These are phyloP conservation scores for Tephrocybe sp. DNA, from an alignment of 768 basidiomycete species.

Conservation along the genomic window DNA sequence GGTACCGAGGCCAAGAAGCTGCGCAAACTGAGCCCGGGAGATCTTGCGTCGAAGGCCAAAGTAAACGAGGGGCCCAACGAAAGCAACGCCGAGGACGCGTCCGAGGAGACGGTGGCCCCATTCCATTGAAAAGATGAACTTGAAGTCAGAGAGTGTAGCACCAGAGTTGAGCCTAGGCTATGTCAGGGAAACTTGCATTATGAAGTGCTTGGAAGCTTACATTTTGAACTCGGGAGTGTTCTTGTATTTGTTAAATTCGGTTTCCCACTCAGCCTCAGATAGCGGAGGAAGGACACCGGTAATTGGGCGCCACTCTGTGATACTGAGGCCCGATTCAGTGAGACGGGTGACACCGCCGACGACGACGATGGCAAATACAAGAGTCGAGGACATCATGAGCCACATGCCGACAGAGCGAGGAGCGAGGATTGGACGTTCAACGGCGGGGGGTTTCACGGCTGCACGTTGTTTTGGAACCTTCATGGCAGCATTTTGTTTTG, in stretches of 20 bases:
- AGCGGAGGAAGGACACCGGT: constrained; percentile 88
- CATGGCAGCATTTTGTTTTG: too few relatives aligned
- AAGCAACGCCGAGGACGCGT: constrained; percentile 79
- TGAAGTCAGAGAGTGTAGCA: constrained; percentile 88
- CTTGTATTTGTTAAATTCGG: constrained; percentile 93
- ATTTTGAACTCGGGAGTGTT: constrained; percentile 93
- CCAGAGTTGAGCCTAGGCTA: constrained; percentile 77
- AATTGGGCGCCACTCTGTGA: constrained; percentile 97
- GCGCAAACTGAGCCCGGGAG: constrained; percentile 56
- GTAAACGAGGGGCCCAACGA: constrained; percentile 83
- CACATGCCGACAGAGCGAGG: constrained; percentile 76
- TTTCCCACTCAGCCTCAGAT: constrained; percentile 72
- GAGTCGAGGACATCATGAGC: constrained; percentile 80
- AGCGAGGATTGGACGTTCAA: constrained; percentile 55
- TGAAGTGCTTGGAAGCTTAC: constrained; percentile 46
- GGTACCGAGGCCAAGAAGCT: constrained; percentile 69
- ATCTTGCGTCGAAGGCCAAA: constrained; percentile 74
- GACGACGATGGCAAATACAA: constrained; percentile 91
- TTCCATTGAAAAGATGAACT: constrained; percentile 97
- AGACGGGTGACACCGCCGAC: constrained; percentile 96
- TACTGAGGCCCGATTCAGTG: constrained; percentile 96
- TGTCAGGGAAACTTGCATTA: not conserved
- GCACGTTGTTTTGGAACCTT: not conserved
- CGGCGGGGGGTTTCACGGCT: constrained; percentile 1
- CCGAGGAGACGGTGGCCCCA: constrained; percentile 95